Evolutionary conservation across 2,329 filamentous ascomycete genomes (phyloP).

Genomic region (Penicillium sp.): DNA sequence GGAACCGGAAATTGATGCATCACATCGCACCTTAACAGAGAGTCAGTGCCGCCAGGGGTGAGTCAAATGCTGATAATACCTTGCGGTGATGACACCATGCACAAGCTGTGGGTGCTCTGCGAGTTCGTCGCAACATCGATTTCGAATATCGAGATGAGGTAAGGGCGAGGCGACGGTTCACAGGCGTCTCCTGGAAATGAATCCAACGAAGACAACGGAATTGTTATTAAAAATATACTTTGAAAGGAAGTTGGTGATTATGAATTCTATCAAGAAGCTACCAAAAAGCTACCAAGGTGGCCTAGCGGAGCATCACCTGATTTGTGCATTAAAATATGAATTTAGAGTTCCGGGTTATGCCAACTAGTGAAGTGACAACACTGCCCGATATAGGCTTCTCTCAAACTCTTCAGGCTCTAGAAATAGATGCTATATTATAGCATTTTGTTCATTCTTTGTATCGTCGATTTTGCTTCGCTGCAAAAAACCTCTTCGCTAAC

Average conservation of each 20-base stretch:
- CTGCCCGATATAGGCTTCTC: too few relatives aligned
- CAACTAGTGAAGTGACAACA: not conserved
- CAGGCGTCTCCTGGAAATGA: not conserved
- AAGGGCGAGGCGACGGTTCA: too few relatives aligned
- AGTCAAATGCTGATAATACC: not conserved
- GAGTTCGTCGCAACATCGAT: slow-evolving; percentile 24
- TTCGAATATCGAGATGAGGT: not conserved
- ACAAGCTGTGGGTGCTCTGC: slow-evolving; percentile 34
- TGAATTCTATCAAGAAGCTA: too few relatives aligned
- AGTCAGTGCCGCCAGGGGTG: not conserved
- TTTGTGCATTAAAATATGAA: not conserved
- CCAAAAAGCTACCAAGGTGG: not conserved
- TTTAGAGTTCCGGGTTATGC: not conserved
- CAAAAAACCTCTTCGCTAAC: too few relatives aligned
- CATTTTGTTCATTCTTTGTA: too few relatives aligned
- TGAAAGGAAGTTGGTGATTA: too few relatives aligned
- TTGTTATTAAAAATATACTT: too few relatives aligned
- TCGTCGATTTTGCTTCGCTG: too few relatives aligned
- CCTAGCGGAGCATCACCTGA: not conserved
- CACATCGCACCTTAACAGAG: slow-evolving; percentile 21
- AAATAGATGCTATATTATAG: too few relatives aligned
- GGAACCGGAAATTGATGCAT: slow-evolving; percentile 30
- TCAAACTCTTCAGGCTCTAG: too few relatives aligned
- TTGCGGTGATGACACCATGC: slow-evolving; percentile 35
- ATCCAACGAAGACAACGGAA: not conserved